Conservation (phyloP, 768 basidiomycete species). For the Exidia glandulosa region DNA sequence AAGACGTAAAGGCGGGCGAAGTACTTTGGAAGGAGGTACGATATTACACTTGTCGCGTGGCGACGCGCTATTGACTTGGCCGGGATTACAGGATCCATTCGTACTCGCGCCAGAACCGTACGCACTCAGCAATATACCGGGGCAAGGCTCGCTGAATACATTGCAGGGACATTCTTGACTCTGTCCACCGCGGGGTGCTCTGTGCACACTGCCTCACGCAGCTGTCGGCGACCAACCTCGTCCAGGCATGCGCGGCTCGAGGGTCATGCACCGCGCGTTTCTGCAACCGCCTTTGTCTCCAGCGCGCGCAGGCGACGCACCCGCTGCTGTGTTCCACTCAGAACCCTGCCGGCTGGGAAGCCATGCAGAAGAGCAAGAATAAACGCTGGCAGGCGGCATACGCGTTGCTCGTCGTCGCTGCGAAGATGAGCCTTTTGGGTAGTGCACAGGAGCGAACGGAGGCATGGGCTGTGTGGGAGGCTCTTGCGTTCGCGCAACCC, state of each 20-base stretch:
- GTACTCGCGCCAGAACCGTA: constrained; percentile 75
- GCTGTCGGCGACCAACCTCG: constrained; percentile 20
- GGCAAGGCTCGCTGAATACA: neutral
- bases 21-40: constrained; percentile 80
- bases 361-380: too few relatives aligned
- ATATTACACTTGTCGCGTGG: constrained; percentile 18
- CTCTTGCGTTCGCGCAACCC: neutral
- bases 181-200: constrained; percentile 20
- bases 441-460: constrained; percentile 14
- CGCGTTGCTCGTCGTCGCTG: constrained; percentile 57
- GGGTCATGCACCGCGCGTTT: constrained; percentile 52
- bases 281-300: constrained; percentile 69
- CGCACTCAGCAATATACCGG: constrained; percentile 8
- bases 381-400: constrained; percentile 61
- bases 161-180: neutral
- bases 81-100: constrained; percentile 44
- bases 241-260: constrained; percentile 44
- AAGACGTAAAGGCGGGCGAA: constrained; percentile 58
- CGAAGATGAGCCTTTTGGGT: constrained; percentile 45
- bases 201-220: constrained; percentile 70
- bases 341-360: constrained; percentile 56
- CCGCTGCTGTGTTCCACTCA: constrained; percentile 63
- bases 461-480: neutral
- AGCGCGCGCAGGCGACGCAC: constrained; percentile 46
- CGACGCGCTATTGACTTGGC: neutral